These are phyloP conservation scores for Saccharomycopsis crataegensis DNA, from an alignment of 1,139 yeast species.

Conservation along the genomic window DNA sequence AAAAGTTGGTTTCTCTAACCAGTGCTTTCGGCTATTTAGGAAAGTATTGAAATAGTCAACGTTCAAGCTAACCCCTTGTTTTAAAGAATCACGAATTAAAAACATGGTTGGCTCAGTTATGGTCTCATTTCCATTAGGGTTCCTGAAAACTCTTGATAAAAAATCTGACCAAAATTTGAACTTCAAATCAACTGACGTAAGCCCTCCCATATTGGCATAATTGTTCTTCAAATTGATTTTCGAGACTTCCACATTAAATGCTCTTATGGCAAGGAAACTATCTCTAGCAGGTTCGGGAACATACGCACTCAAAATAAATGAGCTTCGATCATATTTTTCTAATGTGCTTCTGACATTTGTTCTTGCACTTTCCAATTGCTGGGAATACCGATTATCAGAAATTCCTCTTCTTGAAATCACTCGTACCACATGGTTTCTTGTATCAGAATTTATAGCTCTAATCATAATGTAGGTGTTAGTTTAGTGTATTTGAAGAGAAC, in stretches of 20 bases:
- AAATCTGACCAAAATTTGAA: conserved; percentile 58
- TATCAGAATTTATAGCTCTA: too few species aligned
- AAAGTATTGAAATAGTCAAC: conserved; percentile 51
- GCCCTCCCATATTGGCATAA: conserved; percentile 35
- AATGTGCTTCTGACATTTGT: conserved; percentile 18
- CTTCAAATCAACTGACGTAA: conserved; percentile 44
- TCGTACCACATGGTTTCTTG: too few species aligned
- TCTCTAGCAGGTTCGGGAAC: conserved; percentile 62
- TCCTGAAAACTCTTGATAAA: conserved; percentile 37
- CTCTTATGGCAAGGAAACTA: conserved; percentile 59
- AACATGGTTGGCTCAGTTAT: conserved; percentile 63
- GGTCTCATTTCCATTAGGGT: conserved; percentile 31
- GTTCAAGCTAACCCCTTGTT: conserved; percentile 45
- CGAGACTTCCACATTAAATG: conserved; percentile 62
- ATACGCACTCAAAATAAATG: conserved; percentile 60
- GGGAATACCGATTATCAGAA: background rate
- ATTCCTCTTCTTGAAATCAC: background rate
- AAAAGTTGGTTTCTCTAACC: conserved; percentile 43
- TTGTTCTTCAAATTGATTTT: conserved; percentile 46
- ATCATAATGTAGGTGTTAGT: too few species aligned
- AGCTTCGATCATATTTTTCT: conserved; percentile 52
- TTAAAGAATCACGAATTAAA: conserved; percentile 43
- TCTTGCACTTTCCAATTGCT: conserved; percentile 14
- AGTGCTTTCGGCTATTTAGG: conserved; percentile 52
- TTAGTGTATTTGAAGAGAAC: too few species aligned